Base-by-base conservation (phyloP, 495 filamentous ascomycete genomes). In the Talaromyces proteolyticus region DNA sequence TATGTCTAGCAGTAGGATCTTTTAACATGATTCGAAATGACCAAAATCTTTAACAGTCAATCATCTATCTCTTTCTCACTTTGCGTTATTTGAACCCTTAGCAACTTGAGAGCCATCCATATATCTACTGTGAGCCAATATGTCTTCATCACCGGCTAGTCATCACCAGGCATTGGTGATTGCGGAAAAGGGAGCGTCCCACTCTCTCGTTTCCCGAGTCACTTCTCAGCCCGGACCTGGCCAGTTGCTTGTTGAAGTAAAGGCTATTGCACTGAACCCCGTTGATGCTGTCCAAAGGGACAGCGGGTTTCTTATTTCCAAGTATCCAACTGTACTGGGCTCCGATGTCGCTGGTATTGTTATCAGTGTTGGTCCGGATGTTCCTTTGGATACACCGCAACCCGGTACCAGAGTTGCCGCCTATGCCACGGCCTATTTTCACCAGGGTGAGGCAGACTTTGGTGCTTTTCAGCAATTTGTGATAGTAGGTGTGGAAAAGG, bases 211-310 rank as follows among this genome's bases (percentile, higher is more conserved):
- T 11, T 24, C 53, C 19, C 58, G 58, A 25, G 47, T 51, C 10
- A 68, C 64, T 3, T 66, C 63, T 19, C 59, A 55, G 22, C 67
- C 67, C 4, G 69, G 66, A 6, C 61, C 64, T 1, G 49, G 57
- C 23, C 66, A 76, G 34, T 50, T 77, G 50, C 65, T 77, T 19
- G 58, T 77, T 34, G 57, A 64, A 44, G 65, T 72, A 44, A 62
- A 75, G 23, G 60, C 73, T 29, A 41, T 76, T 40, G 76, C 74
- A 4, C 40, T 79, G 18, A 79, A 79, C 55, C 72, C 69, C 4
- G 42, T 70, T 42, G 73, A 77, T 52, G 44, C 42, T 23, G 53
- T 52, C 42, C 62, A 65, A 34, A 68, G 64, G 1, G 62, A 73
- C 20, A 39, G 49, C 6, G 69, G 69, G 44, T 44, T 66, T 21